Evolutionary conservation across 192 early-diverging fungal species (phyloP), one percentile per base, ranked within the genome.

Genomic region (Coemansia sp.): DNA sequence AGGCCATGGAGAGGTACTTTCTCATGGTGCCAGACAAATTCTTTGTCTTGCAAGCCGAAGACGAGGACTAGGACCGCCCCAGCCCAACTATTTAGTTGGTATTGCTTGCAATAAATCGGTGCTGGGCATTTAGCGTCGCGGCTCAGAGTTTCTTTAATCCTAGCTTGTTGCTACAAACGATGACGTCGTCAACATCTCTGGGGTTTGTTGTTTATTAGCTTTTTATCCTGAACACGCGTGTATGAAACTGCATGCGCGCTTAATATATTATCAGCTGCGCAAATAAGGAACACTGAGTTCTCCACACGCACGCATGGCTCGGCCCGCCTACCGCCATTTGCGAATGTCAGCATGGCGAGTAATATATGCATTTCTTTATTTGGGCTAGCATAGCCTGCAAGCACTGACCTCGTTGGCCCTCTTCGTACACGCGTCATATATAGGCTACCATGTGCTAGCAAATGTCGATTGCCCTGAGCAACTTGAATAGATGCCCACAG

Each of bases 1-100:
- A 92, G 51, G 94, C 96, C 15, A 99, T 99, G 97, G 92, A 95
- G 32, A 74, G 89, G 24, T 94, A 93, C 62, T 98, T 98, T 77
- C 75, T 94, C 60, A 89, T 92, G 62, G 89, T 96, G 6, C 90
- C 93, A 63, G 92, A 91, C 86, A 89, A 84, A 70, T 86, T 79
- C 25, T 64, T 62, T 59, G 60, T 67, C 56, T 42, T 68, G 49
- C 65, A 59, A 29, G 25, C 51, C 19, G 70, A 66, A 15, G 71
- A 73, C 12, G 71, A 73, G 12, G 59, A 65, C 38, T 65, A 40
- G 27, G 17, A 12, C 22, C 15, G n/a, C n/a, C n/a, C 11, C 0
- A 8, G 2, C 12, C 6, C n/a, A 40, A 20, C 24, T 19, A 20
- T 53, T 0, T 6, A 25, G 10, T 29, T 57, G 24, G 3, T 25